A percentile compares a stretch with the other conserved stretches of the same genome.
These are phyloP conservation scores for Pseudonectria buxi DNA, from an alignment of 2,329 filamentous ascomycete genomes.

Conservation along the genomic window DNA sequence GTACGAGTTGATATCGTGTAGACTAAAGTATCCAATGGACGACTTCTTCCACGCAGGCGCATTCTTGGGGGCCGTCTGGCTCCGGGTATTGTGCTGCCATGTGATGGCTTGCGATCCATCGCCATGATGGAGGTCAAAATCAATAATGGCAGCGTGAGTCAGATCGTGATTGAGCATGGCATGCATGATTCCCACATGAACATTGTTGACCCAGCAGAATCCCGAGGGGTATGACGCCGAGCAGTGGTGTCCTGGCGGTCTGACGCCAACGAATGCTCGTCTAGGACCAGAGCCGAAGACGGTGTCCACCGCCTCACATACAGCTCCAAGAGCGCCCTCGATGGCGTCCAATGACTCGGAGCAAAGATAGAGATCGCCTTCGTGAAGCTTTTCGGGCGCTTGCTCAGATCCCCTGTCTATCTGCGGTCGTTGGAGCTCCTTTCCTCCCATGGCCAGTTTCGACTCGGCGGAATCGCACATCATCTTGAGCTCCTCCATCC, in stretches of 20 bases:
- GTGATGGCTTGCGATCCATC: constrained; percentile 94
- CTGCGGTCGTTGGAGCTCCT: constrained; percentile 67
- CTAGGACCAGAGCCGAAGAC: constrained; percentile 64
- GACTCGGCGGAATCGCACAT: constrained; percentile 79
- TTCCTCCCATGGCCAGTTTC: constrained; percentile 69
- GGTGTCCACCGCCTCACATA: constrained; percentile 85
- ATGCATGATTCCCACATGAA: constrained; percentile 93
- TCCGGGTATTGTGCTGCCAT: constrained; percentile 80
- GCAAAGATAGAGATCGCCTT: constrained; percentile 88
- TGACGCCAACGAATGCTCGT: constrained; percentile 84
- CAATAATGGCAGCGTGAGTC: constrained; percentile 89
- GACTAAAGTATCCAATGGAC: constrained; percentile 88
- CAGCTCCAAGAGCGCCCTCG: constrained; percentile 84
- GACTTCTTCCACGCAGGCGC: constrained; percentile 72
- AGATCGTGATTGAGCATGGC: constrained; percentile 75
- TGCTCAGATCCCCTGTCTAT: constrained; percentile 46
- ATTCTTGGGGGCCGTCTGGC: constrained; percentile 57
- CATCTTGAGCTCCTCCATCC: constrained; percentile 85
- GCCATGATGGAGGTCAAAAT: constrained; percentile 87
- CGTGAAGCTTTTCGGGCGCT: constrained; percentile 59
- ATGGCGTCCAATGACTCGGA: constrained; percentile 79
- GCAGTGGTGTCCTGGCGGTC: constrained; percentile 93
- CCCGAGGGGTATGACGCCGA: constrained; percentile 84
- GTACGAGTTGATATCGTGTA: constrained; percentile 98
- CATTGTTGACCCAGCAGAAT: constrained; percentile 98